A percentile compares a stretch with the other conserved stretches of the same genome.
phyloP scores from a whole-genome alignment of 1,284 basidiomycete genomes.

The Xerocomus subilludens region DNA sequence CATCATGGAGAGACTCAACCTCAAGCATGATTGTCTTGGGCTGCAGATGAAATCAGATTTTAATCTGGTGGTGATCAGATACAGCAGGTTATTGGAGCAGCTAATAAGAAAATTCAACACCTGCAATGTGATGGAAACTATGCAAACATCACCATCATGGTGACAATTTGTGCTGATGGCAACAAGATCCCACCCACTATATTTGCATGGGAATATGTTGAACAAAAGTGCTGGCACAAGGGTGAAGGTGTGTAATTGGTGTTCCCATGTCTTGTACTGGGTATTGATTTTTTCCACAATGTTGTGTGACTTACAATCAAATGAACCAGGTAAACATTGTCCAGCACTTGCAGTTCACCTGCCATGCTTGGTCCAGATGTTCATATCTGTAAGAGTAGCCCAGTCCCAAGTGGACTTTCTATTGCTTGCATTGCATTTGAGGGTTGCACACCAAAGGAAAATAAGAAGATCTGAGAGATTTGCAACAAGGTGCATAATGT shows the following conservation, averaged over 20 bases:
- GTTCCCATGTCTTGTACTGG: no score
- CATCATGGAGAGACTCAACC: no score
- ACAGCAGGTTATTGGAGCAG: not conserved
- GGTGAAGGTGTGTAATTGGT: no score
- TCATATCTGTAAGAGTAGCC: not conserved
- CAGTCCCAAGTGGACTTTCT: slow-evolving; percentile 20
- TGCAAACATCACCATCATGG: slow-evolving; percentile 19
- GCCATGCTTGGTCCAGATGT: not conserved
- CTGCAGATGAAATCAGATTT: slow-evolving; percentile 20
- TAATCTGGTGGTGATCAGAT: slow-evolving; percentile 1
- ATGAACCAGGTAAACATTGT: not conserved
- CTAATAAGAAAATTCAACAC: slow-evolving; percentile 5
- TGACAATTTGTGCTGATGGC: slow-evolving; percentile 17
- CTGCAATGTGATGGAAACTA: slow-evolving; percentile 8
- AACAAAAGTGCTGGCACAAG: no score
- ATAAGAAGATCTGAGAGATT: slow-evolving; percentile 3
- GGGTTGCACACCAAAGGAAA: not conserved
- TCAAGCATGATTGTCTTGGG: no score
- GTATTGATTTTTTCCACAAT: slow-evolving; percentile 25
- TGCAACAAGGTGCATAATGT: not conserved
- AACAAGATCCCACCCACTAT: not conserved
- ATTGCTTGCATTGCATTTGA: no score
- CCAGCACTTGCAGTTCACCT: not conserved
- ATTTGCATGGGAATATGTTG: slow-evolving; percentile 13
- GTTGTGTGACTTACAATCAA: slow-evolving; percentile 1